phyloP scores from a whole-genome alignment of 108 stramenopile genomes.

The Fragilaria crotonensis region DNA sequence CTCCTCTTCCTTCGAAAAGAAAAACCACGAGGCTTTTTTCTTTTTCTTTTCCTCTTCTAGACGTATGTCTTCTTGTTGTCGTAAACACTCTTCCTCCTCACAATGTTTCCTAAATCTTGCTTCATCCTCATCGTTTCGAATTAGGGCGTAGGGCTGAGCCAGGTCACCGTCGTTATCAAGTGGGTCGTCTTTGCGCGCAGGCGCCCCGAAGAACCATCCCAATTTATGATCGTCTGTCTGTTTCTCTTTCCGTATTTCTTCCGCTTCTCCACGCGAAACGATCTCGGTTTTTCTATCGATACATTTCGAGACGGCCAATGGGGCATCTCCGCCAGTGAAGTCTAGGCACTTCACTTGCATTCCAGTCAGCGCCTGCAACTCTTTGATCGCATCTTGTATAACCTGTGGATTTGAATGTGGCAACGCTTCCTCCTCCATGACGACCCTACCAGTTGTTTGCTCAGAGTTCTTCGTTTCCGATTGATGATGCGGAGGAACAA shows the following conservation, averaged over 20 bases:
- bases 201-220: background rate
- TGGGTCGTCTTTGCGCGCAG: background rate
- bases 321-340: too few species aligned
- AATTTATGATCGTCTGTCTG: too few species aligned
- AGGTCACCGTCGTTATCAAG: background rate
- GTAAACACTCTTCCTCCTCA: background rate
- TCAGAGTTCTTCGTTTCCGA: too few species aligned
- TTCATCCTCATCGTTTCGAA: background rate
- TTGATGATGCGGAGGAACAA: too few species aligned
- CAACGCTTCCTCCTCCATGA: too few species aligned
- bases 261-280: too few species aligned
- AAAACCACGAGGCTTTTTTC: background rate
- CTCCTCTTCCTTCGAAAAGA: background rate
- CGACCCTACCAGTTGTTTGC: too few species aligned
- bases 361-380: background rate
- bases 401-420: background rate
- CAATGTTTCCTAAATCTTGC: background rate
- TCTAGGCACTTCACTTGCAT: background rate
- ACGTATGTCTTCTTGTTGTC: background rate
- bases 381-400: background rate
- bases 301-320: too few species aligned
- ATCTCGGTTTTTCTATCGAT: too few species aligned
- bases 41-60: background rate
- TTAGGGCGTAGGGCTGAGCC: background rate
- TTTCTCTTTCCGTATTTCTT: too few species aligned